Percentiles rank a stretch among this genome's conserved stretches.
These are phyloP conservation scores for Eleusine coracana DNA, from an alignment of 176 grass and related monocot genomes.

Conservation along the genomic window DNA sequence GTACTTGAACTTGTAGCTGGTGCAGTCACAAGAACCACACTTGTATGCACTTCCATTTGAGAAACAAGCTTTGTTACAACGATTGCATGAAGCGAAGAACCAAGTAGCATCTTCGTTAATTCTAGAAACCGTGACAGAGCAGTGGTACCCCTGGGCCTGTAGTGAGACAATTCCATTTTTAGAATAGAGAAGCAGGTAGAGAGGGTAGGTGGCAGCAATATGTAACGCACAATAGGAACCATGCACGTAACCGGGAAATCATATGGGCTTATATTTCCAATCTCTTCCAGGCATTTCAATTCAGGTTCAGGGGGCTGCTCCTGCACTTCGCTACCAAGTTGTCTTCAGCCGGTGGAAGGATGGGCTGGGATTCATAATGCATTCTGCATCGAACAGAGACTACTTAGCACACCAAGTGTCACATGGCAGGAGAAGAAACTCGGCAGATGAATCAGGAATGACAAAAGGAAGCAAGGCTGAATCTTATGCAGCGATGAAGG, in stretches of 20 bases:
- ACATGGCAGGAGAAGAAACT: no score
- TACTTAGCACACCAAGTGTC: no score
- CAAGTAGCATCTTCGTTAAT: not conserved
- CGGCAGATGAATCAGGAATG: no score
- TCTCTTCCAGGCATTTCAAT: not conserved
- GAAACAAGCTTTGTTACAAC: not conserved
- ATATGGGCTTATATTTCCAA: not conserved
- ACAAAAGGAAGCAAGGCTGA: no score
- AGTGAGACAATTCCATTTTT: no score
- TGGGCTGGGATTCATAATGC: no score
- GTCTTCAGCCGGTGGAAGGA: not conserved
- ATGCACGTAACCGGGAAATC: not conserved
- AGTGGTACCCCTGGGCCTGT: not conserved
- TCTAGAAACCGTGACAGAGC: not conserved
- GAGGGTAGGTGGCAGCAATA: no score
- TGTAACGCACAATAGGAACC: no score
- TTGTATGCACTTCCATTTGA: not conserved
- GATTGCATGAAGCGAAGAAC: not conserved
- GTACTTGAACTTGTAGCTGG: no score
- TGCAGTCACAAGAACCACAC: no score
- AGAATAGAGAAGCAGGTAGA: not conserved
- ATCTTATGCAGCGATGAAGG: no score
- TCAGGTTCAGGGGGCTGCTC: not conserved
- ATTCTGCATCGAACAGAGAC: no score
- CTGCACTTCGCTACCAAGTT: fast-evolving